Evolutionary conservation across 805 yeast genomes (phyloP).

Genomic region (Ascoidea rubescens): DNA sequence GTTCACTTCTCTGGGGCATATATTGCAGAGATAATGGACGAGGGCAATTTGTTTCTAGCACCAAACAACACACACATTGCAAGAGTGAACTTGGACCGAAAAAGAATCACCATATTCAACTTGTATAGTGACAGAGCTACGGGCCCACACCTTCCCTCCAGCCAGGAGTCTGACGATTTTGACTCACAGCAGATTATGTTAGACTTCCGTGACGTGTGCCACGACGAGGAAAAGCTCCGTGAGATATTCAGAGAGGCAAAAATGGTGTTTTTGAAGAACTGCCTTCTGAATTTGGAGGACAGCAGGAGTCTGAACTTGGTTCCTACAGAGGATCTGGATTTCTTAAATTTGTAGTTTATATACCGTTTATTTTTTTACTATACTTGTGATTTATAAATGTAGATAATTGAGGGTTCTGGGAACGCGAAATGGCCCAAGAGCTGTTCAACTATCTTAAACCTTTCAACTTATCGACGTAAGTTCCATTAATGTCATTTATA

Average conservation of each 20-base stretch:
- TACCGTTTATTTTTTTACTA: too few relatives aligned
- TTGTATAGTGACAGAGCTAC: background rate
- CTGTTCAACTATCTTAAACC: too few relatives aligned
- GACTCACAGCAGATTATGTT: slow-evolving; percentile 69
- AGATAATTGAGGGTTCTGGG: too few relatives aligned
- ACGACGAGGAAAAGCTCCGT: slow-evolving; percentile 31
- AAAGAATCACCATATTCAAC: slow-evolving; percentile 7
- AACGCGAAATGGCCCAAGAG: too few relatives aligned
- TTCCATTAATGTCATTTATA: too few relatives aligned
- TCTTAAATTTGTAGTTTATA: too few relatives aligned
- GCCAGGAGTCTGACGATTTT: slow-evolving; percentile 13
- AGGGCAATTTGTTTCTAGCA: slow-evolving; percentile 68
- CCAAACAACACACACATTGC: slow-evolving; percentile 80
- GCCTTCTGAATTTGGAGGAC: slow-evolving; percentile 52
- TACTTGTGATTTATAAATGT: too few relatives aligned
- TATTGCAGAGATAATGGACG: slow-evolving; percentile 72
- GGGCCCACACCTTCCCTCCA: background rate
- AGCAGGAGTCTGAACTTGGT: slow-evolving; percentile 47
- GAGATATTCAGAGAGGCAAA: slow-evolving; percentile 48
- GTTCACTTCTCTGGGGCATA: slow-evolving; percentile 84
- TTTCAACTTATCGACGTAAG: too few relatives aligned
- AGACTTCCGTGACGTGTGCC: slow-evolving; percentile 50
- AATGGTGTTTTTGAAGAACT: slow-evolving; percentile 26
- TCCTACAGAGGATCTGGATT: too few relatives aligned
- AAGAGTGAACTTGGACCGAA: slow-evolving; percentile 41